A percentile compares a stretch with the other conserved stretches of the same genome.
Evolutionary conservation across 139 green algal species (phyloP).

Genomic region (Raphidocelis subcapitata): DNA sequence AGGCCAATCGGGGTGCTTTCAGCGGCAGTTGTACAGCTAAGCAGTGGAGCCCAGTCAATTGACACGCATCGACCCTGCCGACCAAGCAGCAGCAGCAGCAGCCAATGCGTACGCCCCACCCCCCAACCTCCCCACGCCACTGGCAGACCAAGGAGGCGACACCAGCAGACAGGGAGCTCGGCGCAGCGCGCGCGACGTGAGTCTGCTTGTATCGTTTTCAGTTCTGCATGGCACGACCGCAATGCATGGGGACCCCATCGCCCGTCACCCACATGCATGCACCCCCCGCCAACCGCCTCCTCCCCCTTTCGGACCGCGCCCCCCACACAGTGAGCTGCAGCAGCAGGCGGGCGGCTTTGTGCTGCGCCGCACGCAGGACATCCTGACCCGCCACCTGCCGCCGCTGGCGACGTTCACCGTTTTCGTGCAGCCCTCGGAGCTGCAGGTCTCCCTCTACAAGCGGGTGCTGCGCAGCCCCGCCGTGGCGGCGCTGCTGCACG

Average conservation of each 20-base stretch:
- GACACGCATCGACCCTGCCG: too few species aligned
- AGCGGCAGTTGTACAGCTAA: too few species aligned
- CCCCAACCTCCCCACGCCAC: too few species aligned
- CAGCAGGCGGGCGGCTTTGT: constrained; percentile 57
- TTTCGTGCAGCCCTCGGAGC: constrained; percentile 64
- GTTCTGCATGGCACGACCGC: too few species aligned
- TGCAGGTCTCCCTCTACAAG: constrained; percentile 63
- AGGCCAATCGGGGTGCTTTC: too few species aligned
- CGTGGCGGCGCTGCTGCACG: constrained; percentile 29
- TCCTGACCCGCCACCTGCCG: constrained; percentile 77
- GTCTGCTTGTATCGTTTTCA: too few species aligned
- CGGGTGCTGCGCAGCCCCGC: constrained; percentile 40
- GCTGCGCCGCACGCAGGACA: constrained; percentile 68
- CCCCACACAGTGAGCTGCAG: constrained; percentile 64
- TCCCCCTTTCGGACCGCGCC: not conserved
- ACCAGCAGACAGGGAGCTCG: constrained; percentile 59
- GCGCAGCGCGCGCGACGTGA: constrained; percentile 50
- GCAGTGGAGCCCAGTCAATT: too few species aligned
- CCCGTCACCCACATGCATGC: not conserved
- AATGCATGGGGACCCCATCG: too few species aligned
- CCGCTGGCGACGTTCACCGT: constrained; percentile 63
- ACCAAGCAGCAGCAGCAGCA: too few species aligned
- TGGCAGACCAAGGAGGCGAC: constrained; percentile 53
- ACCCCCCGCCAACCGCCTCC: not conserved
- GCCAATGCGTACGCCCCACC: too few species aligned